A percentile compares a stretch with the other conserved stretches of the same genome.
Conservation (phyloP, 169 alveolate species). For the Fabrea salina region DNA sequence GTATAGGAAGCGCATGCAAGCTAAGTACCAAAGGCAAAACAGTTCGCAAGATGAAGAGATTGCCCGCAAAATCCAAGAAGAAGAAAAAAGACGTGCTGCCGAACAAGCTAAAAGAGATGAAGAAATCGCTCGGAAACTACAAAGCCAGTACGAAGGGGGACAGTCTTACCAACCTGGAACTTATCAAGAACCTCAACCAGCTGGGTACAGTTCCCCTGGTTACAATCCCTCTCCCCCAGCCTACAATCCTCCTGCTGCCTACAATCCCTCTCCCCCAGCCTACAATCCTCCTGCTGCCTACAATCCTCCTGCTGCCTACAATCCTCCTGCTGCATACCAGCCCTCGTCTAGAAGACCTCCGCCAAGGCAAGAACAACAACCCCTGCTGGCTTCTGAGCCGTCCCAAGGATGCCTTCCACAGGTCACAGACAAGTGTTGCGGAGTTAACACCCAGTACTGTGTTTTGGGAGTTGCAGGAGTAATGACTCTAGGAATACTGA, state of each 20-base stretch:
- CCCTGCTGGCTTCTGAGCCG: not conserved
- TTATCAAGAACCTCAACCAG: not conserved
- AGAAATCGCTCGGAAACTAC: conserved; percentile 21
- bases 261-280: not conserved
- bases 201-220: not conserved
- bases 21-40: not conserved
- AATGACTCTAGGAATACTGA: conserved; percentile 7
- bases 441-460: conserved; percentile 4
- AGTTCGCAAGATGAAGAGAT: not conserved
- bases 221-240: not conserved
- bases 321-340: not conserved
- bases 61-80: not conserved
- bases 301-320: not conserved
- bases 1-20: conserved; percentile 3
- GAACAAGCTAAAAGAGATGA: conserved; percentile 5
- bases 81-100: not conserved
- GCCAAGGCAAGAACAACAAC: not conserved
- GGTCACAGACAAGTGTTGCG: conserved; percentile 17
- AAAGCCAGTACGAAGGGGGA: not conserved
- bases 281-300: not conserved
- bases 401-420: not conserved
- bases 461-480: not conserved
- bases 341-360: not conserved
- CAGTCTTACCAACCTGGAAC: not conserved
- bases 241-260: not conserved